Percentiles rank a stretch among this genome's conserved stretches.
Conservation (phyloP, 176 grass and related monocot species). For the Triticum urartu region DNA sequence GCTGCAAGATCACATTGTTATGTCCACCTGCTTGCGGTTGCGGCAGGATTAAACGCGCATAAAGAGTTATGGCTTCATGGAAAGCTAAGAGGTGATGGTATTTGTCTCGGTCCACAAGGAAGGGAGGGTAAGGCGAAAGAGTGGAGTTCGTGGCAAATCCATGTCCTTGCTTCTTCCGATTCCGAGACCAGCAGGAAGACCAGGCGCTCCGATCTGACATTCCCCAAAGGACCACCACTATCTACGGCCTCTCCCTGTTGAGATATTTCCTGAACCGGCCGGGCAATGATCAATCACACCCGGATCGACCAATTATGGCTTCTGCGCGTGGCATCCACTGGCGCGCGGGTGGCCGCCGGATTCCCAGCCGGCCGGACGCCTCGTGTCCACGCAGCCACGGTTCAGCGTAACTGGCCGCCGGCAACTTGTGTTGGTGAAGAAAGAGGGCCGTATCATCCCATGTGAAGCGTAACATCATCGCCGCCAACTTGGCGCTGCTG, state of each 20-base stretch:
- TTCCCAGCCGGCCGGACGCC: neutral
- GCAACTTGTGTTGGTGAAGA: constrained; percentile 14
- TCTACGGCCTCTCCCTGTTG: neutral
- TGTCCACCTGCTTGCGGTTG: too few relatives aligned
- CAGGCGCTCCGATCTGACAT: neutral
- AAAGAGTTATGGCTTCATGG: neutral
- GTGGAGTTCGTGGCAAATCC: neutral
- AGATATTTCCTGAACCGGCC: neutral
- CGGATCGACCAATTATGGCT: neutral
- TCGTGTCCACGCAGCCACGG: neutral
- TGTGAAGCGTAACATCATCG: neutral
- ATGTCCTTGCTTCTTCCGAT: neutral
- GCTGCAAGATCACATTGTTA: too few relatives aligned
- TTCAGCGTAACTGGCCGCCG: constrained; percentile 1
- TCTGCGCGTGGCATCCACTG: neutral
- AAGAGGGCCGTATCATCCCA: neutral
- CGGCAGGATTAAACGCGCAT: too few relatives aligned
- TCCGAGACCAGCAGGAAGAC: neutral
- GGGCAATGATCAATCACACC: neutral
- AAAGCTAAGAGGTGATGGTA: neutral
- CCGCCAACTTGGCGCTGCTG: neutral
- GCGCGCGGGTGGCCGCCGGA: neutral
- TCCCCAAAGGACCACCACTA: neutral
- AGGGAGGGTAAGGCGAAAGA: neutral
- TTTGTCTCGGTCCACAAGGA: neutral